phyloP scores from a whole-genome alignment of 2,329 filamentous ascomycete species.

The Talaromyces sp. region DNA sequence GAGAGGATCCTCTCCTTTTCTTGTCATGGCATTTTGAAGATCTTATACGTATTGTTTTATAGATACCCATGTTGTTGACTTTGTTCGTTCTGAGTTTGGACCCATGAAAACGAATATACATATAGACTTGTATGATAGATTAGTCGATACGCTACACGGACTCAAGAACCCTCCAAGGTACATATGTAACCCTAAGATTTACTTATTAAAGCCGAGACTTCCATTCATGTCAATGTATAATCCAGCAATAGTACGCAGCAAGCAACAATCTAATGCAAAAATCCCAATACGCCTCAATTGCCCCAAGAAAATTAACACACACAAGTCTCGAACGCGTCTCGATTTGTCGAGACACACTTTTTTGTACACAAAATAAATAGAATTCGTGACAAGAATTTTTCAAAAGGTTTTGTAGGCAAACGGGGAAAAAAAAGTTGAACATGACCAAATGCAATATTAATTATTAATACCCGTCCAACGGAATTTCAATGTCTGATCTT shows the following conservation, averaged over 20 bases:
- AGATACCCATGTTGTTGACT: constrained; percentile 10
- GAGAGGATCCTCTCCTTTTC: too few relatives aligned
- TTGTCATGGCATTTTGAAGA: background rate
- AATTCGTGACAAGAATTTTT: background rate
- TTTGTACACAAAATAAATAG: background rate
- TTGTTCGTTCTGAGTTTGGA: background rate
- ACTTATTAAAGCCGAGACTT: background rate
- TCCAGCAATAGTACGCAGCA: background rate
- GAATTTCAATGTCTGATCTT: background rate
- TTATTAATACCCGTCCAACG: background rate
- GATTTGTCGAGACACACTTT: background rate
- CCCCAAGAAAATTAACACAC: background rate
- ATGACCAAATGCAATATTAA: background rate
- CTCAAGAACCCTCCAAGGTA: too few relatives aligned
- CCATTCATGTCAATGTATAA: constrained; percentile 1
- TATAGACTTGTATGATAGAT: background rate
- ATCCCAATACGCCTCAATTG: constrained; percentile 2
- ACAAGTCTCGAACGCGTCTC: background rate
- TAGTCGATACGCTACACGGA: too few relatives aligned
- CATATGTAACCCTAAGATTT: too few relatives aligned
- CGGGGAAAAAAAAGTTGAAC: background rate
- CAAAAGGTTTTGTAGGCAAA: background rate
- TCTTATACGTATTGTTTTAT: background rate
- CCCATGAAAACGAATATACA: background rate
- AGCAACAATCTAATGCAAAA: constrained; percentile 1